Percentiles rank a stretch among this genome's conserved stretches.
These are phyloP conservation scores for Draba incana DNA, from an alignment of 345 rosid genomes.

Conservation along the genomic window DNA sequence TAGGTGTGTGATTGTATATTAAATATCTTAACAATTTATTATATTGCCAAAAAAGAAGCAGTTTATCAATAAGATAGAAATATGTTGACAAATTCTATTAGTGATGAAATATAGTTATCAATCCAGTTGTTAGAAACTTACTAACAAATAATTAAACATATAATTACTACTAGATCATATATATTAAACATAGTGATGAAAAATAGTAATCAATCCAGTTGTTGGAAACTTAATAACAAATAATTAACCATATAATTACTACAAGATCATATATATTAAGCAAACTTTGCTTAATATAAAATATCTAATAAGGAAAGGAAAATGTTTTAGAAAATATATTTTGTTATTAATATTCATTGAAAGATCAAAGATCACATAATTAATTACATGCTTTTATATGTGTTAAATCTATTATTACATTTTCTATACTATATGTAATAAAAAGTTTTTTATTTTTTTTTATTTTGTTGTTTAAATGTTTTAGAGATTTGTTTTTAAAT, in stretches of 20 bases:
- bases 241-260: not conserved
- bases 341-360: not conserved
- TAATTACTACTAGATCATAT: not conserved
- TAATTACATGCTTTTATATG: not conserved
- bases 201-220: not conserved
- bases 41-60: not conserved
- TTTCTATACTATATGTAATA: too few relatives aligned
- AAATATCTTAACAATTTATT: constrained; percentile 10
- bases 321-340: too few relatives aligned
- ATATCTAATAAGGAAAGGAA: too few relatives aligned
- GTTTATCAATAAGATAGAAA: not conserved
- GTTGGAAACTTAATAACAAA: not conserved
- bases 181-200: not conserved
- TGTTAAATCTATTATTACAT: too few relatives aligned
- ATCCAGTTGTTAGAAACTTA: not conserved
- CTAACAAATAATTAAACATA: not conserved
- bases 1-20: constrained; percentile 24
- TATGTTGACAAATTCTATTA: not conserved
- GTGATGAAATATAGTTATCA: not conserved
- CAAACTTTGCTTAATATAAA: not conserved
- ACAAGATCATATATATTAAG: not conserved
- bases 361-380: not conserved
- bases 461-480: too few relatives aligned
- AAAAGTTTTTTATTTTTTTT: too few relatives aligned
- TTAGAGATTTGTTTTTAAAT: not conserved